Evolutionary conservation across 2,329 filamentous ascomycete genomes (phyloP).

Genomic region (Alternaria sp.): DNA sequence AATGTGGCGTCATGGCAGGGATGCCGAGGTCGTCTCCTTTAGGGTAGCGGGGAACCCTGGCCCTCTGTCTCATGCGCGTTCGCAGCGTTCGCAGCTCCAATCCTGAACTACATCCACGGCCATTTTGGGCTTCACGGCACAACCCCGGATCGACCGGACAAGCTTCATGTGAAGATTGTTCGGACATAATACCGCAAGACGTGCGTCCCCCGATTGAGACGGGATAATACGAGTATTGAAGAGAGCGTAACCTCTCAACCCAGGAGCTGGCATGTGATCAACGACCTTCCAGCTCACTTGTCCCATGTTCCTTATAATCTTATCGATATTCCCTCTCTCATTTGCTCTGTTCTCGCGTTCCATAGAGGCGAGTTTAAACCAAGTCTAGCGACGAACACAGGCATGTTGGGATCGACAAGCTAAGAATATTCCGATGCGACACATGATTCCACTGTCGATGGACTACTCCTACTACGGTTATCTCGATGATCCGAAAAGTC

Average conservation of each 20-base stretch:
- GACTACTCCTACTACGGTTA: neutral
- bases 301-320: neutral
- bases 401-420: neutral
- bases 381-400: neutral
- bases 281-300: neutral
- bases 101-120: neutral
- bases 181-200: neutral
- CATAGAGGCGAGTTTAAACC: neutral
- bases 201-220: neutral
- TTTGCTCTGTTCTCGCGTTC: neutral
- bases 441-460: neutral
- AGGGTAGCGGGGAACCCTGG: slow-evolving; percentile 27
- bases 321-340: neutral
- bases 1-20: neutral
- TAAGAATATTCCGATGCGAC: neutral
- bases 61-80: neutral
- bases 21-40: slow-evolving; percentile 31
- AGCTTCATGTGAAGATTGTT: neutral
- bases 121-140: neutral
- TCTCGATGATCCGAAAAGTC: neutral
- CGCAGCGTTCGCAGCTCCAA: neutral
- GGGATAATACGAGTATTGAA: neutral
- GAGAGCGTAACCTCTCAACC: neutral
- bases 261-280: neutral
- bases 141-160: neutral